A percentile compares a stretch with the other conserved stretches of the same genome.
Evolutionary conservation across 352 stramenopile species (phyloP).

Genomic region (Phytophthora constricta): DNA sequence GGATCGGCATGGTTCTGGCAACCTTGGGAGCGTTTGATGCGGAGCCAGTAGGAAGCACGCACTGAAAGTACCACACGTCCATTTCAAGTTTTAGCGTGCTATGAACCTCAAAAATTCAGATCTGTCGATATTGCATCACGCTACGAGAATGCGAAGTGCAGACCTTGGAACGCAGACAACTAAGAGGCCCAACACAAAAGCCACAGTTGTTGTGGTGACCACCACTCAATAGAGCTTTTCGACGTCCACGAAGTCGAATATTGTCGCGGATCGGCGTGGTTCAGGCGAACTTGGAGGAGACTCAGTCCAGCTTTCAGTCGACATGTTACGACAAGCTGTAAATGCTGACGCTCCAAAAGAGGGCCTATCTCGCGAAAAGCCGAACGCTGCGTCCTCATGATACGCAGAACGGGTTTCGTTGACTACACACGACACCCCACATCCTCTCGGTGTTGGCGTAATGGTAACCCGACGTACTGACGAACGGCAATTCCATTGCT

Average conservation of each 20-base stretch:
- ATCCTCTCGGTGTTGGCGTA: conserved; percentile 11
- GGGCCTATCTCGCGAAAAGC: conserved; percentile 5
- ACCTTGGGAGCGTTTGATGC: too few relatives aligned
- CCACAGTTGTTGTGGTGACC: background rate
- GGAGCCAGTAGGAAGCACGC: too few relatives aligned
- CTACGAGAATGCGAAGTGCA: too few relatives aligned
- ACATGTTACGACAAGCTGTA: background rate
- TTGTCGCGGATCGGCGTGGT: background rate
- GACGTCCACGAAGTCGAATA: conserved; percentile 21
- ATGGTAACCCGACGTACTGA: conserved; percentile 28
- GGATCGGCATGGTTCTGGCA: background rate
- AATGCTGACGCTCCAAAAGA: background rate
- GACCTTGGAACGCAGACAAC: too few relatives aligned
- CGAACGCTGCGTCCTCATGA: background rate
- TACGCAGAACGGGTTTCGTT: conserved; percentile 16
- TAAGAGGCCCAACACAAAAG: background rate
- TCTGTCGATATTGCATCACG: too few relatives aligned
- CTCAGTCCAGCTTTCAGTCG: background rate
- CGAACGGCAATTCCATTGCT: background rate
- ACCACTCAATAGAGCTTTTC: background rate
- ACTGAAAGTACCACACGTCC: too few relatives aligned
- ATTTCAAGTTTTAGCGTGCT: too few relatives aligned
- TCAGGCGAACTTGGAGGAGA: conserved; percentile 16
- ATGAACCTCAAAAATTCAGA: too few relatives aligned
- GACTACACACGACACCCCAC: conserved; percentile 22